Evolutionary conservation across 805 yeast species (phyloP).

Genomic region (Pichia sporocuriosa): DNA sequence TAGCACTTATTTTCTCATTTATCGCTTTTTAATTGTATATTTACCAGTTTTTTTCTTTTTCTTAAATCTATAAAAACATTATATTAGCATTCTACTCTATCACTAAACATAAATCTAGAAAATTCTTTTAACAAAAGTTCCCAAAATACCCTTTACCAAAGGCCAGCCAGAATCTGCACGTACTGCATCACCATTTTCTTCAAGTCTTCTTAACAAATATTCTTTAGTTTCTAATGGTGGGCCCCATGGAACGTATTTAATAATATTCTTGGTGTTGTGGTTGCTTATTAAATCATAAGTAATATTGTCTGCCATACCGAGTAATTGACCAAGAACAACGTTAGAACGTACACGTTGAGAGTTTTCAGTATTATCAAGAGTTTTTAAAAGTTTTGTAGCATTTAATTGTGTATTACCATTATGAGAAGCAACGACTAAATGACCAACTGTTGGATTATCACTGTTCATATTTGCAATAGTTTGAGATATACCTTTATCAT

Average conservation of each 20-base stretch:
- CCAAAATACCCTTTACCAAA: constrained; percentile 48
- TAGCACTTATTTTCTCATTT: too few species aligned
- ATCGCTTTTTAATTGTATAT: not conserved
- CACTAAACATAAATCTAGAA: too few species aligned
- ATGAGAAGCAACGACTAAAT: constrained; percentile 87
- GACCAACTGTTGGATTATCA: constrained; percentile 46
- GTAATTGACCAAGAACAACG: constrained; percentile 79
- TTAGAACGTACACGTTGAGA: constrained; percentile 39
- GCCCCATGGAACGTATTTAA: constrained; percentile 97
- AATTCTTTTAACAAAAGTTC: constrained; percentile 30
- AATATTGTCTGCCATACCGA: constrained; percentile 93
- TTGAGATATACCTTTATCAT: constrained; percentile 59
- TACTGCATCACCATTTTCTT: constrained; percentile 94
- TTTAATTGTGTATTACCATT: constrained; percentile 69
- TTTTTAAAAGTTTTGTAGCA: constrained; percentile 52
- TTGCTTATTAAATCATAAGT: constrained; percentile 66
- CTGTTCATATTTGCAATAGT: constrained; percentile 54
- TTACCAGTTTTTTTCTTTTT: too few species aligned
- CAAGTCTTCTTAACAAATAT: constrained; percentile 79
- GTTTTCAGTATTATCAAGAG: constrained; percentile 6
- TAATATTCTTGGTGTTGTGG: constrained; percentile 63
- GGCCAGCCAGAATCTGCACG: constrained; percentile 79
- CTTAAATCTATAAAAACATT: constrained; percentile 1
- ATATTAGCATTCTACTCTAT: too few species aligned
- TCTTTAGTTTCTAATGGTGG: constrained; percentile 92